A percentile compares a stretch with the other conserved stretches of the same genome.
phyloP scores from a whole-genome alignment of 805 yeast species.

The Sungouiella blattae region DNA sequence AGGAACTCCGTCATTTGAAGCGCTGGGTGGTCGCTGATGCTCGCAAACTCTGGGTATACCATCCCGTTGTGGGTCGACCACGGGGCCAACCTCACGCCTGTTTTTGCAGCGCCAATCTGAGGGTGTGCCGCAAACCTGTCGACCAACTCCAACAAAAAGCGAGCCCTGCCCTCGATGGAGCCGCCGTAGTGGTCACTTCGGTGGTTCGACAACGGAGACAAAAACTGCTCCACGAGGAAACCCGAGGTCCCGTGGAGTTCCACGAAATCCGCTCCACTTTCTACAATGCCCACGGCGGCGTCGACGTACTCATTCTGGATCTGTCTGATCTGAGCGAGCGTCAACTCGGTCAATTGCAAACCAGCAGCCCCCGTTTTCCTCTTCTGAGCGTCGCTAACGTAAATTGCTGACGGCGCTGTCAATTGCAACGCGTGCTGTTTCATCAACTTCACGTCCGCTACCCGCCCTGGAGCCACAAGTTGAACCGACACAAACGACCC shows the following conservation, averaged over 20 bases:
- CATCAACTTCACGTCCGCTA: constrained; percentile 1
- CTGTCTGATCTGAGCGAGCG: constrained; percentile 35
- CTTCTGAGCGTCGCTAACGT: constrained; percentile 30
- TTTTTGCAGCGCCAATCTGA: constrained; percentile 21
- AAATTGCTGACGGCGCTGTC: constrained; percentile 45
- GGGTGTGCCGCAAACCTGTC: constrained; percentile 18
- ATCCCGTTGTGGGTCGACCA: constrained; percentile 30
- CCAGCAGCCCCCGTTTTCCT: constrained; percentile 28
- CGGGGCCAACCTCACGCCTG: constrained; percentile 50
- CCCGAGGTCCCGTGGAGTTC: constrained; percentile 69
- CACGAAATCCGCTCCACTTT: constrained; percentile 45
- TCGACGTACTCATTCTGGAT: constrained; percentile 42
- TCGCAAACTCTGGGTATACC: constrained; percentile 33
- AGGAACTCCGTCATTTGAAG: constrained; percentile 36
- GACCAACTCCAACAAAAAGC: constrained; percentile 47
- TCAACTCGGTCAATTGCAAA: constrained; percentile 39
- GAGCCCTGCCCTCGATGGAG: constrained; percentile 52
- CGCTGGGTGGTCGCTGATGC: constrained; percentile 27
- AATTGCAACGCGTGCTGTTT: constrained; percentile 25
- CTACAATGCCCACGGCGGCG: constrained; percentile 46
- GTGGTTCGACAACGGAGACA: constrained; percentile 43
- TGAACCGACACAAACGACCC: not conserved
- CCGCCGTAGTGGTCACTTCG: constrained; percentile 68
- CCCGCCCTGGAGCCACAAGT: constrained; percentile 1
- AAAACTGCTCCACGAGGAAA: constrained; percentile 48